Base-by-base conservation (phyloP, 2,329 filamentous ascomycete genomes). In the Cercospora sp. region DNA sequence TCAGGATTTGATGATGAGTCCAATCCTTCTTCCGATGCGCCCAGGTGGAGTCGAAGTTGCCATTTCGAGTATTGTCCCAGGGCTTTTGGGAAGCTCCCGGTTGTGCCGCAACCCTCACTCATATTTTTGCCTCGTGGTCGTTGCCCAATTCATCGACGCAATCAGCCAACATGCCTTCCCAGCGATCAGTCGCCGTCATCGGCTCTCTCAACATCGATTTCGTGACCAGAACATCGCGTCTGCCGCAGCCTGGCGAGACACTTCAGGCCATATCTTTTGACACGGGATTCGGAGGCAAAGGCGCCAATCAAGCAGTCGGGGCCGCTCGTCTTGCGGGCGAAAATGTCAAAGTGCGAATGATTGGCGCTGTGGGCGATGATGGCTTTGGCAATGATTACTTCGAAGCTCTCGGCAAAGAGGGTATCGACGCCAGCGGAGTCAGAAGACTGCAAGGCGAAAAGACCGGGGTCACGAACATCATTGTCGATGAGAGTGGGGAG, bases 121-220 rank as follows among this genome's bases (percentile, higher is more conserved):
- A 36, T 31, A 9, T 28, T 53, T 28, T 12, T 5, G 13, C 48
- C 13, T 28, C 48, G 18, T 53, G 48, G 23, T 53, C 18, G 20
- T 26, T 53, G 20, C 9, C 30, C 30, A 20, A 59, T 36, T 9
- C 62, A 30, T 31, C 62, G 9, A 39, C 33, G 12, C n/a, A 12
- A 33, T 33, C 33, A 10, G 10, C 10, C 23, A 33, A 13, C 10
- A 70, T 70, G 68, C 6, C 59, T 20, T 39, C 63, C 18, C 60
- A 61, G 20, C 53, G 57, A 33, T 67, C 62, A n/a, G 67, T 98
- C 79, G 90, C 91, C 70, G 87, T 97, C 70, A 89, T 98, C 73
- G 94, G 94, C 74, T 98, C 94, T 36, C 89, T 99, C 69, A 98
- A 98, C 82, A 92, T 92, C 78, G 94, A 99, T 82, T 89, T 98